A percentile compares a stretch with the other conserved stretches of the same genome.
phyloP scores from a whole-genome alignment of 805 yeast species.

The Yamadazyma scolyti region DNA sequence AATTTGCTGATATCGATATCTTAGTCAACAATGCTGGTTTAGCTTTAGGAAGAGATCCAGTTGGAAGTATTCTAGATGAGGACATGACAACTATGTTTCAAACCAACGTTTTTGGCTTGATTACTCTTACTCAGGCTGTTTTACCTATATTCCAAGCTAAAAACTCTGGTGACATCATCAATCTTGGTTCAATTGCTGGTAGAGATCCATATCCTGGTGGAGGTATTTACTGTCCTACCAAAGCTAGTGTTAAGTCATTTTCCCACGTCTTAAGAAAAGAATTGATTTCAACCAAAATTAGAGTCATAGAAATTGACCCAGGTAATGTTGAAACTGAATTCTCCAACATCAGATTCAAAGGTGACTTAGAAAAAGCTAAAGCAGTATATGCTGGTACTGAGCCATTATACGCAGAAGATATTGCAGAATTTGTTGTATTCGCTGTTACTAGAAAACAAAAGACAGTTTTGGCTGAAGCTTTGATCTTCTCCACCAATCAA shows the following conservation, averaged over 20 bases:
- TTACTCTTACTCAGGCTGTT: slow-evolving; percentile 77
- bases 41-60: slow-evolving; percentile 75
- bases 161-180: slow-evolving; percentile 70
- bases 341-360: slow-evolving; percentile 59
- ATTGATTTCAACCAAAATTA: slow-evolving; percentile 61
- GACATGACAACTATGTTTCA: slow-evolving; percentile 76
- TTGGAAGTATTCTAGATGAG: slow-evolving; percentile 60
- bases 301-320: slow-evolving; percentile 74
- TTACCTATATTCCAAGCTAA: slow-evolving; percentile 67
- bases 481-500: slow-evolving; percentile 83
- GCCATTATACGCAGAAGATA: slow-evolving; percentile 69
- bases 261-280: slow-evolving; percentile 74
- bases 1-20: slow-evolving; percentile 62
- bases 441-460: slow-evolving; percentile 64
- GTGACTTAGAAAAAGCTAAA: slow-evolving; percentile 58
- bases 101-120: slow-evolving; percentile 85
- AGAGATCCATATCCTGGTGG: slow-evolving; percentile 80
- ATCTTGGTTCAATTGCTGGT: slow-evolving; percentile 76
- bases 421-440: slow-evolving; percentile 71
- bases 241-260: slow-evolving; percentile 69
- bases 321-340: slow-evolving; percentile 81
- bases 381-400: slow-evolving; percentile 63
- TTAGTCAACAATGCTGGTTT: slow-evolving; percentile 73
- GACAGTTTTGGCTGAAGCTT: slow-evolving; percentile 73
- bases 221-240: slow-evolving; percentile 72